Percentiles rank a stretch among this genome's conserved stretches.
These are phyloP conservation scores for Hyaloscypha hepaticicola DNA, from an alignment of 495 filamentous ascomycete species.

Conservation along the genomic window DNA sequence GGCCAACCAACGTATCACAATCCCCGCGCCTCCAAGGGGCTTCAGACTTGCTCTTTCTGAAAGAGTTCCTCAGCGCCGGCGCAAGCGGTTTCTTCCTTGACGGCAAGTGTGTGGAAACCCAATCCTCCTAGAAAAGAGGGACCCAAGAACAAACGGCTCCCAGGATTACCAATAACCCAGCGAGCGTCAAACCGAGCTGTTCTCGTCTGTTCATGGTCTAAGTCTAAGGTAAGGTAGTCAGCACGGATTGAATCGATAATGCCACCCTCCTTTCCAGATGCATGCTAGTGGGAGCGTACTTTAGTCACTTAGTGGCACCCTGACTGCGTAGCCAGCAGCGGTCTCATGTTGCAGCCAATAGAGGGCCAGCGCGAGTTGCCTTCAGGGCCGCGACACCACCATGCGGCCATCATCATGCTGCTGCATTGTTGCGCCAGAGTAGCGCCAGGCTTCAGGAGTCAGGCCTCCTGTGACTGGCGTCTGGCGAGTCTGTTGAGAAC, in stretches of 20 bases:
- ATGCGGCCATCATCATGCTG: conserved; percentile 8
- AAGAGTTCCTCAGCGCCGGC: not conserved
- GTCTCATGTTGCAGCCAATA: conserved; percentile 6
- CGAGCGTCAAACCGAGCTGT: not conserved
- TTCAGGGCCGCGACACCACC: conserved; percentile 1
- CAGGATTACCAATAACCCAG: not conserved
- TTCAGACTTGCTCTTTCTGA: not conserved
- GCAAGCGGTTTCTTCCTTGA: not conserved
- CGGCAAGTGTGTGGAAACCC: conserved; percentile 7
- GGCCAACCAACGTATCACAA: not conserved
- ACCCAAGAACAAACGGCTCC: not conserved
- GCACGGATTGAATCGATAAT: conserved; percentile 12
- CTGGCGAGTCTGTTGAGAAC: not conserved
- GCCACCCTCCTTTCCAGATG: not conserved
- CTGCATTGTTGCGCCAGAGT: not conserved
- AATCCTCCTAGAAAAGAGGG: conserved; percentile 1
- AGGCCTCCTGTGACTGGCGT: not conserved
- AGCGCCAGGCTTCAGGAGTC: not conserved
- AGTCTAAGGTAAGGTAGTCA: no score
- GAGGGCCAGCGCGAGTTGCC: not conserved
- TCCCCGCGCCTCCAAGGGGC: conserved; percentile 2
- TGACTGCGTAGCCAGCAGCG: conserved; percentile 1
- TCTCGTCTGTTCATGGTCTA: not conserved
- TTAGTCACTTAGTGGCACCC: not conserved
- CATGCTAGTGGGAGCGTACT: not conserved